phyloP scores from a whole-genome alignment of 2,329 filamentous ascomycete genomes.

The Trichoderma sp. region DNA sequence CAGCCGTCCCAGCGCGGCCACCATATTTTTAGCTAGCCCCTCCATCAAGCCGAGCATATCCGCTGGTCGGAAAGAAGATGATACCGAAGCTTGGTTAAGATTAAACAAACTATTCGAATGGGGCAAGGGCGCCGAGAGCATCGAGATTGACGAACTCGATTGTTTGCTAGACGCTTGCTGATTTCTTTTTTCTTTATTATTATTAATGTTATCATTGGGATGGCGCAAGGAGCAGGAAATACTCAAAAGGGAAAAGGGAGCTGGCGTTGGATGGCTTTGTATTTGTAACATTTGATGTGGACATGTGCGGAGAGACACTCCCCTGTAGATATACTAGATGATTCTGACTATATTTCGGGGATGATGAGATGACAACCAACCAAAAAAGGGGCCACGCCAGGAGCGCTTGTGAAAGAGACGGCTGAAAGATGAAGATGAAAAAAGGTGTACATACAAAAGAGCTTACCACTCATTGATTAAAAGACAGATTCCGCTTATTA shows the following conservation, averaged over 20 bases:
- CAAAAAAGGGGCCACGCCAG: background rate
- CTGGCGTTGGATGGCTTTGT: conserved; percentile 16
- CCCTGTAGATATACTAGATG: conserved; percentile 32
- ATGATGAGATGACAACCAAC: conserved; percentile 23
- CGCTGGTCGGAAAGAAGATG: conserved; percentile 37
- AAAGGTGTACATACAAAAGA: conserved; percentile 16
- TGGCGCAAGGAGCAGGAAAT: conserved; percentile 17
- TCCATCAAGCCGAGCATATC: conserved; percentile 44
- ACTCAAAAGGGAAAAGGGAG: conserved; percentile 6
- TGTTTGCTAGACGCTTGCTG: conserved; percentile 75
- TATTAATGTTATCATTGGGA: conserved; percentile 10
- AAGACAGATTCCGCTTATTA: conserved; percentile 5
- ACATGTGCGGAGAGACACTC: conserved; percentile 27
- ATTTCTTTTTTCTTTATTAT: background rate
- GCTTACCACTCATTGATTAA: conserved; percentile 21
- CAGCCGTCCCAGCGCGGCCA: conserved; percentile 35
- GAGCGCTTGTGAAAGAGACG: conserved; percentile 6
- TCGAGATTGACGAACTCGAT: conserved; percentile 92
- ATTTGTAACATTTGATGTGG: conserved; percentile 26
- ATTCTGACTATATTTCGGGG: conserved; percentile 22
- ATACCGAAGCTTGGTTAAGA: conserved; percentile 41
- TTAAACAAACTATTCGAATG: conserved; percentile 47
- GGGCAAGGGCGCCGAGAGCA: conserved; percentile 76
- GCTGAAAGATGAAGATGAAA: background rate
- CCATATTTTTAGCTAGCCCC: conserved; percentile 52